Evolutionary conservation across 257 asterid species (phyloP), one percentile per base, ranked within the genome.

Genomic region (Rauvolfia tetraphylla): DNA sequence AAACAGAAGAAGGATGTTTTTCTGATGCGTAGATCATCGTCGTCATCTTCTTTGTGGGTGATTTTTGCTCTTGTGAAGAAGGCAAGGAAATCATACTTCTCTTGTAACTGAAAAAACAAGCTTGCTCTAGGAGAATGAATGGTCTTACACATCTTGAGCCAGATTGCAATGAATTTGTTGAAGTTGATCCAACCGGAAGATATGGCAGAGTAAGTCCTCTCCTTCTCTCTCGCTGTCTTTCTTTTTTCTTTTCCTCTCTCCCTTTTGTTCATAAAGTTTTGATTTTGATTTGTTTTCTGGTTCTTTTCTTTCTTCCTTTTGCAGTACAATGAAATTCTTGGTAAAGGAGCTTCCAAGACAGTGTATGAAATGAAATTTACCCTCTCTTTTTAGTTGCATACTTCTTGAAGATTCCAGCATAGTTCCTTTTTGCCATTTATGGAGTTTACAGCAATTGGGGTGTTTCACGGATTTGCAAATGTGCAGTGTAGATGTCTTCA

Each of bases 141-240:
- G 86, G 86, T 78, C 74, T 83, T 53, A 48, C 57, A 22, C 76
- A 70, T 71, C 79, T 65, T 67, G 86, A 81, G 71, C 57, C 86
- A 54, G 86, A 86, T 74, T 54, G 58, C 71, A 80, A 85, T 31
- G 88, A 84, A 68, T 84, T 84, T 79, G 90, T 84, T 76, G 90
- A 86, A 82, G 86, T 86, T 75, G 90, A 86, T 86, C 90, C 88
- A 70, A 80, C 88, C 41, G 90, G 88, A 73, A 86, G 90, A 86
- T 86, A 86, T 80, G 88, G 90, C 76, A 86, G 90, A 72, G 90
- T 86, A 82, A 57, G 33, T 46, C 22, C 49, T 66, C 27, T 44
- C 69, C 38, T 12, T 57, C 1, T 14, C 74, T 7, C 5, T 53
- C 46, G n/a, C n/a, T n/a, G n/a, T n/a, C 44, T 4, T 27, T 57